Percentiles rank a stretch among this genome's conserved stretches.
phyloP scores from a whole-genome alignment of 768 basidiomycete genomes.

The Phylloporus sp. region DNA sequence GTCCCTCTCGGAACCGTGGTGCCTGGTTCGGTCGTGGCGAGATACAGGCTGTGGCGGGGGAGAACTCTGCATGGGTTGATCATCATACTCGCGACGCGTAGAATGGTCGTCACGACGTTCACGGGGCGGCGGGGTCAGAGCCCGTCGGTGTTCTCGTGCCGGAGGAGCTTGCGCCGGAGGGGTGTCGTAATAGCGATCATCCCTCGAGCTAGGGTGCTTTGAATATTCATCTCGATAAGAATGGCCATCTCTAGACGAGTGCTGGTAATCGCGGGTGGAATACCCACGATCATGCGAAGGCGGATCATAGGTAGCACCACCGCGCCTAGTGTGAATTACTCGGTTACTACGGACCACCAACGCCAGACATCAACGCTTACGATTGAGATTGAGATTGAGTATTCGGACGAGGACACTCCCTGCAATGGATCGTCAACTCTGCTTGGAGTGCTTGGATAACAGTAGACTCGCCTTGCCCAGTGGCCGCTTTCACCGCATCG shows the following conservation, averaged over 20 bases:
- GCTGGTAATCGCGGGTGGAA: constrained; percentile 46
- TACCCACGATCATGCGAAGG: constrained; percentile 57
- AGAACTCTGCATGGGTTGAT: constrained; percentile 55
- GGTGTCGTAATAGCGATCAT: constrained; percentile 56
- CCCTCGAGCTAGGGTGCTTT: constrained; percentile 39
- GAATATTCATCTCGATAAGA: constrained; percentile 55
- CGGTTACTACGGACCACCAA: not conserved
- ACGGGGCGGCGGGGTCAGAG: constrained; percentile 56
- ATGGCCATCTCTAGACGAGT: constrained; percentile 34
- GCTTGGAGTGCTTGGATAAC: not conserved
- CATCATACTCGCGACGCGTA: constrained; percentile 61
- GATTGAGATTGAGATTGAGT: constrained; percentile 46
- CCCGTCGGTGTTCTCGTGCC: constrained; percentile 55
- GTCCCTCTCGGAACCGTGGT: constrained; percentile 35
- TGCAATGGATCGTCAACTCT: constrained; percentile 25
- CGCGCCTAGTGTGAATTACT: constrained; percentile 27
- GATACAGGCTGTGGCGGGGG: constrained; percentile 42
- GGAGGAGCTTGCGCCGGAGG: constrained; percentile 35
- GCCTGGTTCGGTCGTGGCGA: constrained; percentile 47
- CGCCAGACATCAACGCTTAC: constrained; percentile 37
- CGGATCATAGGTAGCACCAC: constrained; percentile 43
- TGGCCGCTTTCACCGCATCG: constrained; percentile 82
- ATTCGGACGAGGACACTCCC: constrained; percentile 65
- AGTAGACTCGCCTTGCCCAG: constrained; percentile 70
- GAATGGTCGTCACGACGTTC: constrained; percentile 63